phyloP scores from a whole-genome alignment of 2,329 filamentous ascomycete genomes.

The Colletotrichum scovillei region DNA sequence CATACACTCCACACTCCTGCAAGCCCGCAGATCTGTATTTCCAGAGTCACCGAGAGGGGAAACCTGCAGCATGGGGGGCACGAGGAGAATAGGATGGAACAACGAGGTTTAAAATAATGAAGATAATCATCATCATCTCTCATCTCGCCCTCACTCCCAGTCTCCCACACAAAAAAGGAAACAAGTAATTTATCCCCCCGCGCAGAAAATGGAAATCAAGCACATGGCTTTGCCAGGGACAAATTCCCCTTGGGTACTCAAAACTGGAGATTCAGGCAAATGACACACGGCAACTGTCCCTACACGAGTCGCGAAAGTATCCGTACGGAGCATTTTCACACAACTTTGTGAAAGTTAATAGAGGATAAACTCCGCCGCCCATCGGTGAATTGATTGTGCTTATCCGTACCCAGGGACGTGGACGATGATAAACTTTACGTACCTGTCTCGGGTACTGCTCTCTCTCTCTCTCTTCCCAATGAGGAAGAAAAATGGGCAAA shows the following conservation, averaged over 20 bases:
- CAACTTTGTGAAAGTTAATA: neutral
- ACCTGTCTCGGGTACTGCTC: neutral
- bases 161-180: neutral
- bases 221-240: neutral
- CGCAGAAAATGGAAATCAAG: neutral
- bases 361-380: neutral
- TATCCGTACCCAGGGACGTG: neutral
- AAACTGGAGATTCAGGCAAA: neutral
- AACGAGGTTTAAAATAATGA: neutral
- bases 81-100: neutral
- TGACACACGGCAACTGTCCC: neutral
- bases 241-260: neutral
- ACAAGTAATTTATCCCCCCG: neutral
- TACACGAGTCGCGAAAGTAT: neutral
- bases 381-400: neutral
- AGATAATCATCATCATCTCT: neutral
- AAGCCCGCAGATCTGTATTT: slow-evolving; percentile 4
- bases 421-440: neutral
- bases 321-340: neutral
- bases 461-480: neutral
- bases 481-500: neutral
- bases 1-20: neutral
- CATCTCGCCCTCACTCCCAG: neutral
- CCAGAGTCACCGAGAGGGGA: neutral
- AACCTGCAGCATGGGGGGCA: neutral